Evolutionary conservation across 352 stramenopile genomes (phyloP).

Genomic region (Phytopythium boreale): DNA sequence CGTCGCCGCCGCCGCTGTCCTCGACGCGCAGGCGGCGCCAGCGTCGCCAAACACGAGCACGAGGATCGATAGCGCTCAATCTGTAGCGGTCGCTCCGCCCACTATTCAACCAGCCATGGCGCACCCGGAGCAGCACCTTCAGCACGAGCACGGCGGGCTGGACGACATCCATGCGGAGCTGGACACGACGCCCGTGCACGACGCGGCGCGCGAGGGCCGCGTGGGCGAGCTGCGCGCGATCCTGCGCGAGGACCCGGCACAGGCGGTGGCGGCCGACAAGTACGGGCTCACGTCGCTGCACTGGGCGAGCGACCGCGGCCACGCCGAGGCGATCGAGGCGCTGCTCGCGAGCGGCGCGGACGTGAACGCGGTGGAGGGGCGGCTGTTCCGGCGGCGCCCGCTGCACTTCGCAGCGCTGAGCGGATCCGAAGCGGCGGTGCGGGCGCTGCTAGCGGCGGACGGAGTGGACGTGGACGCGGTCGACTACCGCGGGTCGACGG

Average conservation of each 20-base stretch:
- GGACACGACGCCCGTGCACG: slow-evolving; percentile 58
- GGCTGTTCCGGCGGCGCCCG: slow-evolving; percentile 63
- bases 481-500: slow-evolving; percentile 55
- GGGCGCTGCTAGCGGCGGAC: slow-evolving; percentile 34
- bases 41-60: too few relatives aligned
- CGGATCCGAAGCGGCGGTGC: slow-evolving; percentile 27
- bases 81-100: neutral
- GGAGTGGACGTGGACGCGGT: slow-evolving; percentile 27
- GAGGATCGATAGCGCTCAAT: too few relatives aligned
- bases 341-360: slow-evolving; percentile 43
- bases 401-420: slow-evolving; percentile 64
- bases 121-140: slow-evolving; percentile 5
- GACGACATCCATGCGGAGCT: slow-evolving; percentile 64
- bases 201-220: slow-evolving; percentile 47
- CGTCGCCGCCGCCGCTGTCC: neutral
- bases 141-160: slow-evolving; percentile 41
- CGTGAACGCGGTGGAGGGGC: slow-evolving; percentile 52
- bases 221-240: slow-evolving; percentile 33
- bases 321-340: slow-evolving; percentile 21
- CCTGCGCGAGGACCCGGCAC: slow-evolving; percentile 23
- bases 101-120: neutral
- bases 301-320: slow-evolving; percentile 62
- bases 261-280: slow-evolving; percentile 49
- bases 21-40: neutral
- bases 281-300: slow-evolving; percentile 70